Base-by-base conservation (phyloP, 2,329 filamentous ascomycete species). In the Colletotrichum kahawae region DNA sequence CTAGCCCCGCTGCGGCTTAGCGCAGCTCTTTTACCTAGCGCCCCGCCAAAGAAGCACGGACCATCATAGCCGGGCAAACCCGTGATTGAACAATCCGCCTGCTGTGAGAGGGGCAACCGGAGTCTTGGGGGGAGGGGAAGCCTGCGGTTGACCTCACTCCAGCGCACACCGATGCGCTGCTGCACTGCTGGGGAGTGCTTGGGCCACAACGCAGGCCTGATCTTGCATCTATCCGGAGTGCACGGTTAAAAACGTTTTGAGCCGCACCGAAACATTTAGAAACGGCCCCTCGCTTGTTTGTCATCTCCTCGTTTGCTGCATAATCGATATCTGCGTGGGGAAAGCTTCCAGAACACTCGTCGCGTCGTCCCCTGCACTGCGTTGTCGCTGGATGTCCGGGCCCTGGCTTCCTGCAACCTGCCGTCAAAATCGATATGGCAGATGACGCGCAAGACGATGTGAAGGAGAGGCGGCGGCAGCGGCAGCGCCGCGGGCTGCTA, bases 401-500 rank as follows among this genome's bases (percentile, higher is more conserved):
- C 51, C 29, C 54, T 29, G 31, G 34, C 38, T 51, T 63, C 56
- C 33, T 57, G 59, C 66, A 66, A 18, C 51, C 56, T 38, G 36
- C 65, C 59, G 48, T 31, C 27, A 76, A 27, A 65, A 79, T 67
- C 79, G 77, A 59, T 73, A 80, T 56, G 76, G 60, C 76, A 54
- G 74, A 77, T 27, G 57, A 71, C 34, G 65, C 64, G 21, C 54
- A 48, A 59, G 65, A 64, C 14, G 59, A 65, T 64, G n/a, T 34
- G 38, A 13, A 2, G 7, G 72, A 72, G 14, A 57, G 48, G 27
- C 62, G 29, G 18, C 79, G 73, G 62, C 80, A 79, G 60, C 80
- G 78, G 8, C 80, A 79, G 60, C 80, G 78, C 16, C 79, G 83
- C 48, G 84, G 85, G 6, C 67, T 88, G 12, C 78, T 88, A 27